phyloP scores from a whole-genome alignment of 805 yeast genomes.

The Zygoascus flipseniorum region DNA sequence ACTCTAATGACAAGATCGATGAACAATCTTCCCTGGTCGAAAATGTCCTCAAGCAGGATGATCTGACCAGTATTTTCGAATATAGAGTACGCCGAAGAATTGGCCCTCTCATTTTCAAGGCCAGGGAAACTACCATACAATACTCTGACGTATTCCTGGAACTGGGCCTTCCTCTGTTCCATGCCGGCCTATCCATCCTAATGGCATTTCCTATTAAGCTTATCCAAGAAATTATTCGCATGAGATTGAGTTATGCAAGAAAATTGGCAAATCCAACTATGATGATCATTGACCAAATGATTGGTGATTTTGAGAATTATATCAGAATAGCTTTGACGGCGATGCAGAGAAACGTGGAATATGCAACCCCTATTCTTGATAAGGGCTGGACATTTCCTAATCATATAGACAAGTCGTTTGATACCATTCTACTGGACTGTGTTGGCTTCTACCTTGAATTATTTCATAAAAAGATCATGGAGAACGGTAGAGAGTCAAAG shows the following conservation, averaged over 20 bases:
- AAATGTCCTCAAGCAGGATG: conserved; percentile 58
- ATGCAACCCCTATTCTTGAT: conserved; percentile 40
- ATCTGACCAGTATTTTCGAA: conserved; percentile 46
- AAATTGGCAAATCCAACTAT: conserved; percentile 77
- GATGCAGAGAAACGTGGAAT: conserved; percentile 55
- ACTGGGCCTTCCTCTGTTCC: conserved; percentile 65
- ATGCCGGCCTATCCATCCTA: conserved; percentile 42
- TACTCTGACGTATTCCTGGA: conserved; percentile 54
- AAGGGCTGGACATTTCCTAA: conserved; percentile 67
- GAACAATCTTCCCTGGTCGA: conserved; percentile 75
- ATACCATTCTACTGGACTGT: conserved; percentile 62
- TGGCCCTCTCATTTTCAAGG: conserved; percentile 75
- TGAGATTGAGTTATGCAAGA: conserved; percentile 68
- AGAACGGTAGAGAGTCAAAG: conserved; percentile 48
- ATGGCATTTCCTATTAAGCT: conserved; percentile 71
- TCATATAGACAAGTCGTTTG: conserved; percentile 54
- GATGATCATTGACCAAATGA: conserved; percentile 93
- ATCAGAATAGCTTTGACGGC: conserved; percentile 67
- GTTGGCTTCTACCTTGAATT: conserved; percentile 63
- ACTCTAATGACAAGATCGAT: conserved; percentile 29
- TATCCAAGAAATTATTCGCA: conserved; percentile 67
- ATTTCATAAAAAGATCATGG: conserved; percentile 67
- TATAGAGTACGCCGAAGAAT: conserved; percentile 59
- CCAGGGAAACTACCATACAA: conserved; percentile 60
- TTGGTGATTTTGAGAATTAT: conserved; percentile 74